Percentiles rank a stretch among this genome's conserved stretches.
phyloP scores from a whole-genome alignment of 2,329 filamentous ascomycete genomes.

The Emmonsiellopsis sp. region DNA sequence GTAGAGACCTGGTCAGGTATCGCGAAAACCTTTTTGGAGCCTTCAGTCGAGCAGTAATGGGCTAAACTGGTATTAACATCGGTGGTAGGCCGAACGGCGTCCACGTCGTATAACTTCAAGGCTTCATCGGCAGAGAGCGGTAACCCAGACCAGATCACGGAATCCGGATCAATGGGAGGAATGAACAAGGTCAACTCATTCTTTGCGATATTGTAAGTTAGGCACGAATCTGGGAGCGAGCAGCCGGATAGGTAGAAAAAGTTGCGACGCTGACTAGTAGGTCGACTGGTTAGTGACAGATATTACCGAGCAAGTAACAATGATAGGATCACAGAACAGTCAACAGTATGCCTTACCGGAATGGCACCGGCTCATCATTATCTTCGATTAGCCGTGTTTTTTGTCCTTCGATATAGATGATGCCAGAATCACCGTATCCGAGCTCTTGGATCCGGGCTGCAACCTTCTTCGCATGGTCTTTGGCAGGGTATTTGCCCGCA shows the following conservation, averaged over 20 bases:
- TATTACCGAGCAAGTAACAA: background rate
- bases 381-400: constrained; percentile 77
- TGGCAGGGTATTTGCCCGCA: constrained; percentile 65
- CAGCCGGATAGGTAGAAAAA: constrained; percentile 95
- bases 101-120: constrained; percentile 67
- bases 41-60: constrained; percentile 30
- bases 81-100: constrained; percentile 62
- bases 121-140: constrained; percentile 72
- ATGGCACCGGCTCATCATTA: constrained; percentile 73
- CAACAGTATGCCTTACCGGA: constrained; percentile 50
- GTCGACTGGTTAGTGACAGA: constrained; percentile 4
- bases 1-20: constrained; percentile 72
- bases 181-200: constrained; percentile 79
- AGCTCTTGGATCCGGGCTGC: constrained; percentile 61
- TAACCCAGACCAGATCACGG: constrained; percentile 87
- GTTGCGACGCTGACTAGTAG: constrained; percentile 66
- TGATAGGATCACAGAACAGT: no score
- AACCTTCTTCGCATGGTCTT: constrained; percentile 77
- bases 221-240: constrained; percentile 67
- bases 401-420: constrained; percentile 83
- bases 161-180: constrained; percentile 75
- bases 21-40: constrained; percentile 55
- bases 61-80: constrained; percentile 69
- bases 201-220: constrained; percentile 69
- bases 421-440: constrained; percentile 58